phyloP scores from a whole-genome alignment of 805 yeast species.

The Wickerhamomyces queroliae region DNA sequence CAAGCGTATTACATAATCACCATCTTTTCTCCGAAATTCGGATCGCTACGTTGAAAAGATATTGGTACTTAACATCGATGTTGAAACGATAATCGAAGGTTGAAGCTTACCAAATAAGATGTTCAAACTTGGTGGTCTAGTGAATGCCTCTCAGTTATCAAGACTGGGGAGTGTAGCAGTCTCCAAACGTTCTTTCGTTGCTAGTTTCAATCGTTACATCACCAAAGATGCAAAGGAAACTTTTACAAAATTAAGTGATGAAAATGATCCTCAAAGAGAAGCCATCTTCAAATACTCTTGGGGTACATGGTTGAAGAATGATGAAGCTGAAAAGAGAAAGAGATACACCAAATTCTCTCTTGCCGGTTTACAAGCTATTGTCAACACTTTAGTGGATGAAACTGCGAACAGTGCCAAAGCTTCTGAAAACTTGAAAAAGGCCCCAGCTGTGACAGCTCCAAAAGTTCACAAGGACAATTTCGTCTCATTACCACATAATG shows the following conservation, averaged over 20 bases:
- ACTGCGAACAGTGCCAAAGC: conserved; percentile 29
- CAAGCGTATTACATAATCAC: too few relatives aligned
- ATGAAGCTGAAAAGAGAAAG: conserved; percentile 62
- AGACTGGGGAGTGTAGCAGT: not conserved
- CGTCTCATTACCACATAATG: conserved; percentile 43
- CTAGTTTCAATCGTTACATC: conserved; percentile 18
- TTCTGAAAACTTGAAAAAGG: conserved; percentile 18
- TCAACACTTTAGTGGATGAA: conserved; percentile 37
- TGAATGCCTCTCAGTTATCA: not conserved
- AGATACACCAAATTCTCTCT: conserved; percentile 80
- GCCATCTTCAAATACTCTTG: conserved; percentile 83
- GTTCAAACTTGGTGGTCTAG: not conserved
- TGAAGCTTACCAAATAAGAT: not conserved
- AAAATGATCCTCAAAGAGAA: conserved; percentile 60
- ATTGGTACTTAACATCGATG: too few relatives aligned
- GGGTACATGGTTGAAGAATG: conserved; percentile 93
- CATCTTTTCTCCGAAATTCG: too few relatives aligned
- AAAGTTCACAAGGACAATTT: conserved; percentile 34
- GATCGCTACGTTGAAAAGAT: too few relatives aligned
- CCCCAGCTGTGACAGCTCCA: conserved; percentile 22
- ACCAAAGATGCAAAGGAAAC: conserved; percentile 26
- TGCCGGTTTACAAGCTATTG: conserved; percentile 60
- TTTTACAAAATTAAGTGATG: conserved; percentile 51
- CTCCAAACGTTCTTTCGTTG: not conserved
- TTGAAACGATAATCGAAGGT: too few relatives aligned